Evolutionary conservation across 495 filamentous ascomycete genomes (phyloP).

Genomic region (Viridothelium virens): DNA sequence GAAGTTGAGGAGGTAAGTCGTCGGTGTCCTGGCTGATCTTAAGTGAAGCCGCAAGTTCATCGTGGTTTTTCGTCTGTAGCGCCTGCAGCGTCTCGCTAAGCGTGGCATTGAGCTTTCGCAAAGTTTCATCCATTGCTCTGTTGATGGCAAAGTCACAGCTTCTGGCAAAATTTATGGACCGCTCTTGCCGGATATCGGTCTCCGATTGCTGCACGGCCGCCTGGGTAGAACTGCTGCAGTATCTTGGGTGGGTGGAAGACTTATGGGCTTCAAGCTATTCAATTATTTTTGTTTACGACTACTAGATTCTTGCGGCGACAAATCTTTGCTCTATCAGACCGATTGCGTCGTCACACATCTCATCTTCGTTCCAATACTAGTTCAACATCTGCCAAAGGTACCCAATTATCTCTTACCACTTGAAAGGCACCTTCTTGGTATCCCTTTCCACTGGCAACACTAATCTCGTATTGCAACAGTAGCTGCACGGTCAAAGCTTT

Average conservation of each 20-base stretch:
- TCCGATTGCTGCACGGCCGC: neutral
- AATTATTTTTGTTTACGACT: neutral
- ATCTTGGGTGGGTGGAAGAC: neutral
- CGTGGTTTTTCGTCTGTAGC: neutral
- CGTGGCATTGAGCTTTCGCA: neutral
- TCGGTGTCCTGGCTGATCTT: neutral
- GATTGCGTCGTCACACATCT: neutral
- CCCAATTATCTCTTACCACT: neutral
- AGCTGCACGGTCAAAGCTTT: conserved; percentile 11
- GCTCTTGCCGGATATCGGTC: neutral
- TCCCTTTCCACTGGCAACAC: neutral
- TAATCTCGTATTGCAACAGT: conserved; percentile 6
- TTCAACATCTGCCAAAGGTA: conserved; percentile 3
- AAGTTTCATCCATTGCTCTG: neutral
- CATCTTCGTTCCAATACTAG: neutral
- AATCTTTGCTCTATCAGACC: neutral
- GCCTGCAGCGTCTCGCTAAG: neutral
- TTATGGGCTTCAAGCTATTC: neutral
- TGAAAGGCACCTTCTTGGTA: neutral
- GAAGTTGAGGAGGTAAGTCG: neutral
- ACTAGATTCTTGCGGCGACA: too few species aligned
- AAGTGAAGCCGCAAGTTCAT: neutral
- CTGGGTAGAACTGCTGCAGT: neutral
- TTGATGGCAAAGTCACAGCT: too few species aligned
- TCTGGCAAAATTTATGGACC: too few species aligned